Percentiles rank a stretch among this genome's conserved stretches.
phyloP scores from a whole-genome alignment of 352 stramenopile genomes.

The Pythium brachiatum region DNA sequence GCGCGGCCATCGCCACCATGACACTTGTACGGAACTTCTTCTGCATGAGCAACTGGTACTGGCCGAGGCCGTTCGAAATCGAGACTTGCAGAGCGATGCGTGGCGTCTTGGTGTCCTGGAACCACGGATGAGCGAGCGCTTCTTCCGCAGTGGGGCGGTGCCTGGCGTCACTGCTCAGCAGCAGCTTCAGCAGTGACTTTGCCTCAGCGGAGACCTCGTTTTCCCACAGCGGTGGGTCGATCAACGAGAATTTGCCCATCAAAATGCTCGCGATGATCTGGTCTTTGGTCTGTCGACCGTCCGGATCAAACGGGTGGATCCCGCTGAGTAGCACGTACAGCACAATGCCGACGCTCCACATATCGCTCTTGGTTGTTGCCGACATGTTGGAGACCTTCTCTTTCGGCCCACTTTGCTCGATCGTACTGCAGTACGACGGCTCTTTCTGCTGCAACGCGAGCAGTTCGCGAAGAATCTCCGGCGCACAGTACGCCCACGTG shows the following conservation, averaged over 20 bases:
- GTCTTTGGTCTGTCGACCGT: constrained; percentile 62
- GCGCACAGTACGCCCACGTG: constrained; percentile 63
- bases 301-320: constrained; percentile 71
- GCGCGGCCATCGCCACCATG: constrained; percentile 51
- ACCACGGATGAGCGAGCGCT: constrained; percentile 50
- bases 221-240: constrained; percentile 36
- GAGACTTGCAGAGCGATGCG: constrained; percentile 48
- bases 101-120: constrained; percentile 41
- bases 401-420: constrained; percentile 7
- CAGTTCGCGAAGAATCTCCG: constrained; percentile 51
- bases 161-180: constrained; percentile 35
- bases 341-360: constrained; percentile 89
- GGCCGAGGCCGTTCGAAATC: constrained; percentile 40
- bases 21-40: constrained; percentile 69
- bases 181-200: constrained; percentile 39
- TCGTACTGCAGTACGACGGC: constrained; percentile 18
- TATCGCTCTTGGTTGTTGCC: constrained; percentile 54
- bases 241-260: constrained; percentile 41
- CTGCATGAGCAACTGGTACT: constrained; percentile 60
- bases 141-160: constrained; percentile 33
- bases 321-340: constrained; percentile 86
- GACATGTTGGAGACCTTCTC: constrained; percentile 30
- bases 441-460: constrained; percentile 7
- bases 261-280: constrained; percentile 70
- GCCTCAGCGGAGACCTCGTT: constrained; percentile 42